Evolutionary conservation across 2,329 filamentous ascomycete species (phyloP).

Genomic region (Aspergillus tamarii): DNA sequence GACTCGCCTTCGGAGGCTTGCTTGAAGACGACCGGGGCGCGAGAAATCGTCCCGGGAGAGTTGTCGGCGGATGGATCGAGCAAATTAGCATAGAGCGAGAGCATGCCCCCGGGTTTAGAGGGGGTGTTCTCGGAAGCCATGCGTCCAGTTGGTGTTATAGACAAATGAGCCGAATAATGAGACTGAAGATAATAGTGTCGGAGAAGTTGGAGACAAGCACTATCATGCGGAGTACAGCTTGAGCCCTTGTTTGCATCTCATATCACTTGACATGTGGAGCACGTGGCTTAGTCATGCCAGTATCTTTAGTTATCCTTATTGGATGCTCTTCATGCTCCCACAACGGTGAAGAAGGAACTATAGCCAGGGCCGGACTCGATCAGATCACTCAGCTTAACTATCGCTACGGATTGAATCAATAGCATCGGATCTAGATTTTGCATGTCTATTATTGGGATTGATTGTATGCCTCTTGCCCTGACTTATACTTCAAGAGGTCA

Average conservation of each 20-base stretch:
- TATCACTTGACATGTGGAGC: constrained; percentile 1
- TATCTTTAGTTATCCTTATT: not conserved
- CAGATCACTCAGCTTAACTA: not conserved
- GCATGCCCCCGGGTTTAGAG: constrained; percentile 48
- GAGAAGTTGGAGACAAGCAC: constrained; percentile 1
- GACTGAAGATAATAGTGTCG: not conserved
- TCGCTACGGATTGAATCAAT: not conserved
- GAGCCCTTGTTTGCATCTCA: not conserved
- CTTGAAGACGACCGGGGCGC: constrained; percentile 74
- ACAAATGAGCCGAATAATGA: not conserved
- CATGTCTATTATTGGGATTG: not conserved
- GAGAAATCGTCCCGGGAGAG: constrained; percentile 69
- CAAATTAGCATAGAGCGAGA: constrained; percentile 84
- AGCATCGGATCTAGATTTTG: not conserved
- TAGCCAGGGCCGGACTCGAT: not conserved
- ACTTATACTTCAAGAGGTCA: not conserved
- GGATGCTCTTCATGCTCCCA: not conserved
- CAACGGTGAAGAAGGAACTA: not conserved
- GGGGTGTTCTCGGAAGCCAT: constrained; percentile 38
- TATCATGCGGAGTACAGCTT: constrained; percentile 1
- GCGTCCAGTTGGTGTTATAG: not conserved
- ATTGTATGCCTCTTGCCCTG: not conserved
- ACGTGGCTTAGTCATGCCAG: not conserved
- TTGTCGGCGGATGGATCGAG: constrained; percentile 59
- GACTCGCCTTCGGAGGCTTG: constrained; percentile 55